Conservation (phyloP, 202 grass and related monocot species). For the Schoenoplectus tabernaemontani region DNA sequence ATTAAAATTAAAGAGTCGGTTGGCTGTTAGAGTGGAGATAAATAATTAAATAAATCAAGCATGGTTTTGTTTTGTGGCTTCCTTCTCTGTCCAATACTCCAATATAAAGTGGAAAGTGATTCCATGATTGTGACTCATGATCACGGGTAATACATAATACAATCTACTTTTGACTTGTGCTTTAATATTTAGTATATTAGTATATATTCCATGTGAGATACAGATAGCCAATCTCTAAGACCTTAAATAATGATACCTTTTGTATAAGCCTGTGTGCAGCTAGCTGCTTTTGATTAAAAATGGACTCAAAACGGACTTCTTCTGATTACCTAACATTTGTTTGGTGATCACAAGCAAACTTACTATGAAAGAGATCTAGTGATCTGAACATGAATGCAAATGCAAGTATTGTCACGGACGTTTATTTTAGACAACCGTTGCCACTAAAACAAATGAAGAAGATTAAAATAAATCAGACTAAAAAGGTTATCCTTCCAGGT, state of each 20-base stretch:
- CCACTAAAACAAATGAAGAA: neutral
- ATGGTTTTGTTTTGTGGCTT: neutral
- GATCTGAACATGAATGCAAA: too few relatives aligned
- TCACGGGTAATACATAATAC: neutral
- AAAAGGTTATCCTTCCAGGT: neutral
- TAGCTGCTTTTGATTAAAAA: neutral
- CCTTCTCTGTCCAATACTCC: neutral
- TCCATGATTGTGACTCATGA: neutral
- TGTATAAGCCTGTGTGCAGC: neutral
- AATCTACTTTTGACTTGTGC: neutral
- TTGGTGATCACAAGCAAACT: too few relatives aligned
- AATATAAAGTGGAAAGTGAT: neutral
- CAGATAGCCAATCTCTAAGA: neutral
- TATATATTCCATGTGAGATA: neutral
- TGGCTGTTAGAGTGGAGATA: slow-evolving; percentile 5
- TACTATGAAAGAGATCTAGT: too few relatives aligned
- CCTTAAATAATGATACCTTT: neutral
- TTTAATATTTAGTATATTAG: neutral
- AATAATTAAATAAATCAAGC: neutral
- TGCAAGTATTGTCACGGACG: too few relatives aligned
- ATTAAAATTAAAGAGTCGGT: neutral
- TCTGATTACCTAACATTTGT: neutral
- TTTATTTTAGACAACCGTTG: too few relatives aligned
- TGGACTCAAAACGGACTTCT: neutral
- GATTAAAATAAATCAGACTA: neutral